These are phyloP conservation scores for Geosmithia morbida DNA, from an alignment of 2,329 filamentous ascomycete species.

Conservation along the genomic window DNA sequence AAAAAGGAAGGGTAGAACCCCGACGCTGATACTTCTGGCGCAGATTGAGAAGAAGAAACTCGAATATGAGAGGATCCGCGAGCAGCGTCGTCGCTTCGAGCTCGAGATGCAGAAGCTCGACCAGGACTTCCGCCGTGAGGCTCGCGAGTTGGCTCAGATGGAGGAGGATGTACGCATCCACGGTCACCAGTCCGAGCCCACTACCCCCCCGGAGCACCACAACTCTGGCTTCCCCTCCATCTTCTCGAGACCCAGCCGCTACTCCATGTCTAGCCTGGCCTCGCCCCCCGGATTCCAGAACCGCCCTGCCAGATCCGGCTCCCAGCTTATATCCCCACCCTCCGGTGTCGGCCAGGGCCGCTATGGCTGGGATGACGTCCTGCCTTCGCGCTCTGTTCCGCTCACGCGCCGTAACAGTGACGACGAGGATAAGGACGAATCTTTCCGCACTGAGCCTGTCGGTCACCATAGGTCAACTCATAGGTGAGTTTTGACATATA, in stretches of 20 bases:
- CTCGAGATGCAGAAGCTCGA: constrained; percentile 85
- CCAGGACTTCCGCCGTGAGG: constrained; percentile 68
- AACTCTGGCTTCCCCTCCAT: constrained; percentile 57
- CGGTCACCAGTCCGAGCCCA: constrained; percentile 84
- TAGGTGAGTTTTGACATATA: constrained; percentile 49
- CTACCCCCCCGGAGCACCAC: constrained; percentile 86
- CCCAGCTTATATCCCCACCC: constrained; percentile 67
- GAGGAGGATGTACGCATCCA: constrained; percentile 48
- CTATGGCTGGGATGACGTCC: constrained; percentile 25
- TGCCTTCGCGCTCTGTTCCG: constrained; percentile 76
- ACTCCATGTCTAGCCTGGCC: constrained; percentile 77
- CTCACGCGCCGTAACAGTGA: constrained; percentile 82
- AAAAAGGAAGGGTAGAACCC: background rate
- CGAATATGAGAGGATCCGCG: constrained; percentile 81
- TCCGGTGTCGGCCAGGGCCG: constrained; percentile 36
- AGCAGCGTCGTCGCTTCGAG: constrained; percentile 81
- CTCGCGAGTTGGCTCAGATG: constrained; percentile 73
- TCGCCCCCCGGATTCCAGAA: constrained; percentile 66
- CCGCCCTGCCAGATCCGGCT: constrained; percentile 61
- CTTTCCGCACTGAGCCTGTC: constrained; percentile 53
- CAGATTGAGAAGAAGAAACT: constrained; percentile 89
- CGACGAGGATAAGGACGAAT: constrained; percentile 72
- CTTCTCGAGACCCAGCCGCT: constrained; percentile 73
- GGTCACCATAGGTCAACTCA: constrained; percentile 55
- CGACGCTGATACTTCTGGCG: background rate